phyloP scores from a whole-genome alignment of 2,329 filamentous ascomycete species.

The Colletotrichum musae region DNA sequence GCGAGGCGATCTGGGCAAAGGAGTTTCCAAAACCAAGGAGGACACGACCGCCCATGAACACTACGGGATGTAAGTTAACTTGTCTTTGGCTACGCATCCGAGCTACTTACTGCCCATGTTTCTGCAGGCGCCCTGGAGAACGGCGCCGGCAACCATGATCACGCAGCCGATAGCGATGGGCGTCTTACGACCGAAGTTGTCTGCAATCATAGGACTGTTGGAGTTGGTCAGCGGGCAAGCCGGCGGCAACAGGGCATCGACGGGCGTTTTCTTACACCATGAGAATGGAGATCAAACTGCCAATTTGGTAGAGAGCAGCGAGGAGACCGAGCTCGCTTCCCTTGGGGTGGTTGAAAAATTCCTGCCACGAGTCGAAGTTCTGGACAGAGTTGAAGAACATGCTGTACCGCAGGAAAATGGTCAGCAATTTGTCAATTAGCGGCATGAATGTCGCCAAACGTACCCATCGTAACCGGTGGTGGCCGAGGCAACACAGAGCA shows the following conservation, averaged over 20 bases:
- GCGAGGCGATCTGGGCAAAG: conserved; percentile 66
- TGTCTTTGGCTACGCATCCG: not conserved
- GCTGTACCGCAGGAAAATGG: conserved; percentile 44
- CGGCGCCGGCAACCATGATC: conserved; percentile 69
- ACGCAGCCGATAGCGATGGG: conserved; percentile 68
- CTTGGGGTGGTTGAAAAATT: conserved; percentile 63
- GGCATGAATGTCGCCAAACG: conserved; percentile 33
- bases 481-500: conserved; percentile 68
- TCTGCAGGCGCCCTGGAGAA: conserved; percentile 68
- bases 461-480: conserved; percentile 71
- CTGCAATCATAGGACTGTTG: conserved; percentile 64
- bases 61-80: conserved; percentile 13
- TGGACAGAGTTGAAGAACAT: conserved; percentile 62
- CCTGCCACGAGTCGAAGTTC: conserved; percentile 60
- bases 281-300: conserved; percentile 69
- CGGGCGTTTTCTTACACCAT: conserved; percentile 60
- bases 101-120: conserved; percentile 51
- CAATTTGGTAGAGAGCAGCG: conserved; percentile 72
- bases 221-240: not conserved
- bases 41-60: conserved; percentile 67
- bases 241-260: too few species aligned
- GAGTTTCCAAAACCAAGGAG: conserved; percentile 72
- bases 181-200: conserved; percentile 66
- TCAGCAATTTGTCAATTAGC: conserved; percentile 17
- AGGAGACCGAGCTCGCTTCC: conserved; percentile 65